Percentiles rank a stretch among this genome's conserved stretches.
Conservation (phyloP, 2,329 filamentous ascomycete genomes). For the Aspergillus niger region DNA sequence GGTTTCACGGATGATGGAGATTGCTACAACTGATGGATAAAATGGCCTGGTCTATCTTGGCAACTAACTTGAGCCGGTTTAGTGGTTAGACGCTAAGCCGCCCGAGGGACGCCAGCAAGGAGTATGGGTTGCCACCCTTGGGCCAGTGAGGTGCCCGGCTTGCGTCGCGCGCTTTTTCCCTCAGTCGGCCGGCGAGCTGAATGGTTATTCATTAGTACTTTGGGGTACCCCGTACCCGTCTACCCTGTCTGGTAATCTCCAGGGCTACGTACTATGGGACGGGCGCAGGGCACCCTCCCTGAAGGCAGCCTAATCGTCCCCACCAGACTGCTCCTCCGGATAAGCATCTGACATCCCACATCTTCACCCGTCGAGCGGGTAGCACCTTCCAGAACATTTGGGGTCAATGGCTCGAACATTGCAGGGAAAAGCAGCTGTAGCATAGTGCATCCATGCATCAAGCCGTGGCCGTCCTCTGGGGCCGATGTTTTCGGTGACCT, state of each 20-base stretch:
- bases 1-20: neutral
- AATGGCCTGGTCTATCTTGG: neutral
- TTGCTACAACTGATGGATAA: neutral
- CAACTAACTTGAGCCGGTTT: neutral
- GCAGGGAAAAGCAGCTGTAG: neutral
- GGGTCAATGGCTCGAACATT: neutral
- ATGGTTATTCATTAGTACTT: neutral
- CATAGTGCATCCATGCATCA: neutral
- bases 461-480: neutral
- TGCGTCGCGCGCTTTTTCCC: neutral
- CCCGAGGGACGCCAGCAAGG: neutral
- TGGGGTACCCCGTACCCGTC: neutral
- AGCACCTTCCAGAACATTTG: neutral
- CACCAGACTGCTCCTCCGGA: neutral
- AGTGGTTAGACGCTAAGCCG: neutral
- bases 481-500: constrained; percentile 2
- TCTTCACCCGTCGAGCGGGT: neutral
- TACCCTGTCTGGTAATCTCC: neutral
- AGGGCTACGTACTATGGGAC: neutral
- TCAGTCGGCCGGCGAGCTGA: neutral
- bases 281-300: neutral
- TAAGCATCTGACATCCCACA: neutral
- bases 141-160: neutral
- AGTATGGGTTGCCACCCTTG: neutral
- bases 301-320: neutral